Evolutionary conservation across 176 grass and related monocot genomes (phyloP).

Genomic region (Areca catechu): DNA sequence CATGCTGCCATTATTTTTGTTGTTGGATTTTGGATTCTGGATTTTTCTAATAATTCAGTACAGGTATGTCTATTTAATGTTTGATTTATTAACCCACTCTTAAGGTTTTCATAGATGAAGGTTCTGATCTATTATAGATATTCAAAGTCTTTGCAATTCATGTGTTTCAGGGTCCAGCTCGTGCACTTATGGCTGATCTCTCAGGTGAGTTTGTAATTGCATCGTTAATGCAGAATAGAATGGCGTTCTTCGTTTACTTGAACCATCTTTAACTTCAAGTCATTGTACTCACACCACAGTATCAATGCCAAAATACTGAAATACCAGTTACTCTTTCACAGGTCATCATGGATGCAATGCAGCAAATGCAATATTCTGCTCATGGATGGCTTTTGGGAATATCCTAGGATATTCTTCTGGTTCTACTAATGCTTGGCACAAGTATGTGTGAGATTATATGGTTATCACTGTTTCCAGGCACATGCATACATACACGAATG

Average conservation of each 20-base stretch:
- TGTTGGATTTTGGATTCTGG: conserved; percentile 90
- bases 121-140: too few species aligned
- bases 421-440: conserved; percentile 65
- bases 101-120: too few species aligned
- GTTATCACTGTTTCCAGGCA: too few species aligned
- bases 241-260: too few species aligned
- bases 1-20: conserved; percentile 75
- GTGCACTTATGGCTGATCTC: conserved; percentile 87
- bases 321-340: conserved; percentile 10
- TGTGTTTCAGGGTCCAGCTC: conserved; percentile 56
- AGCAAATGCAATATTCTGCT: conserved; percentile 87
- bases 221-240: background rate
- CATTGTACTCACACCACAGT: background rate
- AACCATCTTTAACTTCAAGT: background rate
- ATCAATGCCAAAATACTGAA: conserved; percentile 13
- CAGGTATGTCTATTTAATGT: conserved; percentile 34
- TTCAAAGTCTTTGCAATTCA: conserved; percentile 2
- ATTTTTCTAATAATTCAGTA: conserved; percentile 87
- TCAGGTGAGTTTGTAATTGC: conserved; percentile 36
- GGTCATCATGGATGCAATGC: conserved; percentile 56
- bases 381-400: conserved; percentile 97
- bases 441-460: conserved; percentile 24
- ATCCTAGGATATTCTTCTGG: conserved; percentile 88
- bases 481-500: too few species aligned
- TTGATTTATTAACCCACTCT: too few species aligned